Conservation (phyloP, 345 rosid genomes). For the Cardamine resedifolia region DNA sequence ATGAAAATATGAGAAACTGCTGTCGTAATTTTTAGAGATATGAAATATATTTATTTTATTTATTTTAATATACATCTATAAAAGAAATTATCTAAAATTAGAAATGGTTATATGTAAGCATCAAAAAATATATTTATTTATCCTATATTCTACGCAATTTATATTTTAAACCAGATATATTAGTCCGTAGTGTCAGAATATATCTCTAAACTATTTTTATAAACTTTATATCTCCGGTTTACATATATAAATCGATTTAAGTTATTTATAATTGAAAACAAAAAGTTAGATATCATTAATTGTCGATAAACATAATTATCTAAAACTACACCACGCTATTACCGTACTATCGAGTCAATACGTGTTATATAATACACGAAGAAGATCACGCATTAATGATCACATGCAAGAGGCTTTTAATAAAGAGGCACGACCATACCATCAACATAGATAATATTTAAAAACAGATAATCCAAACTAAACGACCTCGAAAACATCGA, state of each 20-base stretch:
- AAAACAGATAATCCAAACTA: slow-evolving; percentile 24
- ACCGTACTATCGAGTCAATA: slow-evolving; percentile 21
- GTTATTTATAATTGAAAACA: neutral
- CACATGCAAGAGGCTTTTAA: slow-evolving; percentile 27
- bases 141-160: neutral
- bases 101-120: neutral
- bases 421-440: slow-evolving; percentile 34
- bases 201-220: neutral
- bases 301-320: slow-evolving; percentile 1
- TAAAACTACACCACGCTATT: neutral
- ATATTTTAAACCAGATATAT: too few relatives aligned
- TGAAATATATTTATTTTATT: neutral
- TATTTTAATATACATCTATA: neutral
- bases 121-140: too few relatives aligned
- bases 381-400: slow-evolving; percentile 33
- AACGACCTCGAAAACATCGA: slow-evolving; percentile 33
- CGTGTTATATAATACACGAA: slow-evolving; percentile 17
- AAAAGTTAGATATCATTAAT: too few relatives aligned
- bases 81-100: neutral
- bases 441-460: slow-evolving; percentile 27
- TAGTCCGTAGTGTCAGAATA: too few relatives aligned
- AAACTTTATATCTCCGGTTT: too few relatives aligned
- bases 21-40: neutral
- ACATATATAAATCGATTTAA: neutral
- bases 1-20: neutral